Evolutionary conservation across 2,329 filamentous ascomycete species (phyloP).

Genomic region (Sporothrix protearum): DNA sequence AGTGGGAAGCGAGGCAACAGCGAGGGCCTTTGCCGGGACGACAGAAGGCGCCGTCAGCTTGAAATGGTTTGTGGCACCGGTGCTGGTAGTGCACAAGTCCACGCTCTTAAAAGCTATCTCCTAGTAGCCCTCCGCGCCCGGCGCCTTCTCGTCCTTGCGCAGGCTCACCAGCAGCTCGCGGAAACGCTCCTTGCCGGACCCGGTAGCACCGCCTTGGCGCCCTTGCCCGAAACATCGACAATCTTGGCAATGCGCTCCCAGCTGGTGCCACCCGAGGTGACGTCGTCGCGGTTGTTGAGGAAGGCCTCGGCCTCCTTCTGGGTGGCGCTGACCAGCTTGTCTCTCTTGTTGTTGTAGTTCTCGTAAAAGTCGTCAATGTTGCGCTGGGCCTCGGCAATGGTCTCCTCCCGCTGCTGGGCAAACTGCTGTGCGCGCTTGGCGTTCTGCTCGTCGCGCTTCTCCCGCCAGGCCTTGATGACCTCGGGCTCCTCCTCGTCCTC

Average conservation of each 20-base stretch:
- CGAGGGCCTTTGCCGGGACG: not conserved
- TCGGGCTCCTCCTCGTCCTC: conserved; percentile 79
- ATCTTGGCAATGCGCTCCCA: conserved; percentile 98
- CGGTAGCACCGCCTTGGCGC: conserved; percentile 75
- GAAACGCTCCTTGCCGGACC: conserved; percentile 94
- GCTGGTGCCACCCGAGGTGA: conserved; percentile 88
- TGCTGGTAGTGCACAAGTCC: conserved; percentile 5
- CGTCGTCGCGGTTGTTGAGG: conserved; percentile 82
- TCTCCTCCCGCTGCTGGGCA: conserved; percentile 75
- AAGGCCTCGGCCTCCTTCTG: conserved; percentile 92
- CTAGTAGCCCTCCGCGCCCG: conserved; percentile 62
- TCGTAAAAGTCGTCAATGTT: conserved; percentile 99
- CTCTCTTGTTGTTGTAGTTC: conserved; percentile 97
- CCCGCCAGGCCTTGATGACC: conserved; percentile 87
- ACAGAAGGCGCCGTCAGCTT: conserved; percentile 13
- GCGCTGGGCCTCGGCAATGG: conserved; percentile 81
- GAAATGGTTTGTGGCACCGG: not conserved
- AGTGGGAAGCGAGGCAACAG: not conserved
- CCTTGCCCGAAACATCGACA: conserved; percentile 96
- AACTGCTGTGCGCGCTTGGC: conserved; percentile 82
- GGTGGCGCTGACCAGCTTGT: conserved; percentile 86
- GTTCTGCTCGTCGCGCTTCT: conserved; percentile 78
- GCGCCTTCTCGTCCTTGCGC: conserved; percentile 87
- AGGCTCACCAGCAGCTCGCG: conserved; percentile 82
- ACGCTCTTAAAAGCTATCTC: conserved; percentile 24